Evolutionary conservation across 2,329 filamentous ascomycete species (phyloP), one percentile per base, ranked within the genome.

Genomic region (Pseudogymnoascus sp.): DNA sequence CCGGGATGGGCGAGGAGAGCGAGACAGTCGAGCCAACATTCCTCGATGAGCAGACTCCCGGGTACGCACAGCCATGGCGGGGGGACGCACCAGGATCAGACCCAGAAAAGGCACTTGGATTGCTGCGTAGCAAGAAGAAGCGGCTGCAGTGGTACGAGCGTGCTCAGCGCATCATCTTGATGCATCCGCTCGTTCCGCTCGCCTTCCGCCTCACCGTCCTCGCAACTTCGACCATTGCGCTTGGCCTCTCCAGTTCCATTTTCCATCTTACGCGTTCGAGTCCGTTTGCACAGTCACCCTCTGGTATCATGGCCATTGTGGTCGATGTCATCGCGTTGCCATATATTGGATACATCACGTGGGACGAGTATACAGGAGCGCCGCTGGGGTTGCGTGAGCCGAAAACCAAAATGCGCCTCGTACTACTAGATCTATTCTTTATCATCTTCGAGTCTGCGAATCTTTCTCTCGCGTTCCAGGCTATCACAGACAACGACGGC

Each of bases 381-480:
- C 95, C 96, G 22, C 80, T 99, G 19, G 95, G 95, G 1, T 79
- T 99, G 65, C 89, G 96, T 46, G 88, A 87, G 6, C 87, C 91
- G 8, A 87, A 87, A 63, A 89, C 91, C 59, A 99, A 99, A 75
- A 89, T 96, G 67, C 86, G 90, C 12, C 84, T 99, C 60, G 90
- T 98, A 65, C 85, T 99, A 62, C 84, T 96, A 63, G 95, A 99
- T 76, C 82, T 99, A 3, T 88, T 97, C 71, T 99, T 99, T 74
- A 96, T 99, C 71, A 93, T 98, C 43, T 96, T 99, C 78, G 93
- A 96, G 75, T 92, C 93, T 3, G 92, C 93, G 61, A 98, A 96
- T 76, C 84, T 96, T 26, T 90, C 91, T 41, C 79, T 99, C 67
- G 93, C 93, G 1, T 96, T 97, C 73, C 89, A 91, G 72, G 89